Conservation (phyloP, 169 alveolate species). For the Plasmodium fragile region DNA sequence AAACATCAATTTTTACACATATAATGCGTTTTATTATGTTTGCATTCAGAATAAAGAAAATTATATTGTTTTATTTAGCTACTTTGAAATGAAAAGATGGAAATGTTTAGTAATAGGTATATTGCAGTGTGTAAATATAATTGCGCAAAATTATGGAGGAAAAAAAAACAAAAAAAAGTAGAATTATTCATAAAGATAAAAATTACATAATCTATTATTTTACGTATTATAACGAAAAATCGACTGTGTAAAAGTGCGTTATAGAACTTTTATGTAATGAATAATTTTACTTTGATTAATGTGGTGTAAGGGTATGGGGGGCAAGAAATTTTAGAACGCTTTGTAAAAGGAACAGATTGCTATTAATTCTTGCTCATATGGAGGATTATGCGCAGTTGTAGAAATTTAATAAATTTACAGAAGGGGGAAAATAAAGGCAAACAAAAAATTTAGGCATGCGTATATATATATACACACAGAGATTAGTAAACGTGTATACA, state of each 20-base stretch:
- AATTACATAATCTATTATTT: background rate
- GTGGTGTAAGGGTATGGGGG: background rate
- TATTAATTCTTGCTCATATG: background rate
- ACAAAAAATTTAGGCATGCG: background rate
- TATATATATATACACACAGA: background rate
- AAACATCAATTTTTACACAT: conserved; percentile 1
- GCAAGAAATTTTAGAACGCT: background rate
- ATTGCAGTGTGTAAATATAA: background rate
- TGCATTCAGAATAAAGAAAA: background rate
- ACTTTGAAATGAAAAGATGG: background rate
- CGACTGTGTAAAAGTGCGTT: background rate
- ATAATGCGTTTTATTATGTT: background rate
- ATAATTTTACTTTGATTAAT: background rate
- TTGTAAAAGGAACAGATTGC: background rate
- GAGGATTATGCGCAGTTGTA: background rate
- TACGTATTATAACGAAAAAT: background rate
- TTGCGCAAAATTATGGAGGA: background rate
- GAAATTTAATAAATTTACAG: background rate
- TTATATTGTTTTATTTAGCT: background rate
- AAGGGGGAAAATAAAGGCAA: background rate
- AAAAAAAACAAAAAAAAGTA: conserved; percentile 14
- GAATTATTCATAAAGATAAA: background rate
- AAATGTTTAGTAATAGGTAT: background rate
- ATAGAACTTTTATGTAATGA: background rate
- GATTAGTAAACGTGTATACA: background rate